phyloP scores from a whole-genome alignment of 2,329 filamentous ascomycete species.

The Fusarium neocosmosporiellum region DNA sequence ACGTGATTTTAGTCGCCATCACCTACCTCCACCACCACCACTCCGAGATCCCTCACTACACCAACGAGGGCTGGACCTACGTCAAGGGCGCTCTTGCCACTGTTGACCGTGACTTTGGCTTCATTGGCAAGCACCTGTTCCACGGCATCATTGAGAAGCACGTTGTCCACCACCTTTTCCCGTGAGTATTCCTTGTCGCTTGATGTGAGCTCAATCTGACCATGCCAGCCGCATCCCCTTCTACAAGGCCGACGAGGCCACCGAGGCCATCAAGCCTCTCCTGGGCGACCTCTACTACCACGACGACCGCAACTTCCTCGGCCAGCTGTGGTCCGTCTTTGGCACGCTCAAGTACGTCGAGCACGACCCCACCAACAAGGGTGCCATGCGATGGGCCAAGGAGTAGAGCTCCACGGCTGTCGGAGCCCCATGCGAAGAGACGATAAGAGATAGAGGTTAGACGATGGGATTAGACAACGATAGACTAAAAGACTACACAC shows the following conservation, averaged over 20 bases:
- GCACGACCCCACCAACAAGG: slow-evolving; percentile 39
- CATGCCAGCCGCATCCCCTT: slow-evolving; percentile 46
- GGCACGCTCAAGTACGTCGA: slow-evolving; percentile 46
- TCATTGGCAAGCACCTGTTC: slow-evolving; percentile 70
- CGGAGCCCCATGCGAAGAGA: slow-evolving; percentile 4
- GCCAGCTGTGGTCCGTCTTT: slow-evolving; percentile 45
- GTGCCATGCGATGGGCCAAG: slow-evolving; percentile 43
- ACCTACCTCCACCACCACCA: slow-evolving; percentile 82
- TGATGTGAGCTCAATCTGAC: neutral
- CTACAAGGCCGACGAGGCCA: slow-evolving; percentile 65
- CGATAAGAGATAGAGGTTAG: slow-evolving; percentile 18
- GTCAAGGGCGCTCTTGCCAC: slow-evolving; percentile 70
- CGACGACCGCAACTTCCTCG: slow-evolving; percentile 44
- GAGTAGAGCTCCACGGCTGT: slow-evolving; percentile 30
- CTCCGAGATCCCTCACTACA: slow-evolving; percentile 53
- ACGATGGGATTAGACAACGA: slow-evolving; percentile 14
- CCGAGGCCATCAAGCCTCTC: slow-evolving; percentile 79
- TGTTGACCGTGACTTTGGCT: slow-evolving; percentile 71
- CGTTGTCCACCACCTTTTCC: slow-evolving; percentile 70
- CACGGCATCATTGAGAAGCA: slow-evolving; percentile 71
- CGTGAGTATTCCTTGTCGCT: slow-evolving; percentile 36
- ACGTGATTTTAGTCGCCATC: slow-evolving; percentile 67
- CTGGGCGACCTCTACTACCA: slow-evolving; percentile 91
- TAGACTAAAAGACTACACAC: slow-evolving; percentile 21
- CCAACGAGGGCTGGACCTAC: slow-evolving; percentile 68